Base-by-base conservation (phyloP, 805 yeast species). In the Nakazawaea wickerhamii region DNA sequence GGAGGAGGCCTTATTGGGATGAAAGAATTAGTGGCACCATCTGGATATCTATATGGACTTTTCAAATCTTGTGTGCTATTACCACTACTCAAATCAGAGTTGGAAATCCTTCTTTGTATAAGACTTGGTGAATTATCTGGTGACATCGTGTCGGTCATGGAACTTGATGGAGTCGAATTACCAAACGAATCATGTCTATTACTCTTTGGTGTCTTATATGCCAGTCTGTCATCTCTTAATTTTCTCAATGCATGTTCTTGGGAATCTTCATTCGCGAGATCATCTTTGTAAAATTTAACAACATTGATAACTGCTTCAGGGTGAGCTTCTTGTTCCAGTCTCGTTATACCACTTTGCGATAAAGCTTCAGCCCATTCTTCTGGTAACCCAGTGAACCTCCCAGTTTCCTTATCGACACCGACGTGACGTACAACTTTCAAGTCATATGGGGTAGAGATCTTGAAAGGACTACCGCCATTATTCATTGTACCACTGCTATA, bases 251-350 rank as follows among this genome's bases (percentile, higher is more conserved):
- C 46, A 35, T 41, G 46, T 10, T 47, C 48, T 10, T 47, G 48
- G 15, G 50, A 50, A 42, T 68, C 72, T 34, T 70, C 73, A 45
- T 66, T 65, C 33, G 69, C 73, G 48, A 61, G 65, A 7, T 65
- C 57, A 50, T 80, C 84, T 54, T 81, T 86, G 60, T 88, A 88
- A 57, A 88, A 88, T 34, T 86, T 88, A 21, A 88, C 88, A 46
- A 86, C 89, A 55, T 88, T 95, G 72, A 84, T 84, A 4, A 93
- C 95, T 1, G 96, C 96, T 60, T 87, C 90, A 2, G 97, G 96
- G 61, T 93, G 87, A 48, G 83, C 85, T 57, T 82, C 81, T 64
- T 88, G 95, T 55, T 93, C 99, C 49, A 77, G 84, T 49, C 76
- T 79, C 5, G 96, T 79, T 46, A 93, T 89, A 41, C 96, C 96